These are phyloP conservation scores for Trichoderma gamsii DNA, from an alignment of 495 filamentous ascomycete genomes.

Conservation along the genomic window DNA sequence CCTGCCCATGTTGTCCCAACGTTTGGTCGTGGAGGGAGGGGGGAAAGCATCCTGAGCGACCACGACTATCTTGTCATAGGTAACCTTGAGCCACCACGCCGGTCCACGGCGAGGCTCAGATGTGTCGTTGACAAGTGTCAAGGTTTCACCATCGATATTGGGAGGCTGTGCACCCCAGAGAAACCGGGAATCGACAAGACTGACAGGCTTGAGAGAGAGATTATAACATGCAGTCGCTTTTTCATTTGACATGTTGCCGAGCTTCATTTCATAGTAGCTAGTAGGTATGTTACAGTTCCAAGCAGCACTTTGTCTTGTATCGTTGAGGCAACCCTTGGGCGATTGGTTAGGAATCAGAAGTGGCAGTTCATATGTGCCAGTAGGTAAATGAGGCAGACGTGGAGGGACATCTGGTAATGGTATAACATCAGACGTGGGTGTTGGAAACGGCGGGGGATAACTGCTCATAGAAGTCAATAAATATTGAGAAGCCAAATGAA, in stretches of 20 bases:
- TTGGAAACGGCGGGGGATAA: slow-evolving; percentile 56
- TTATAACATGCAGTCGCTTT: slow-evolving; percentile 24
- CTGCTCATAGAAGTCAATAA: slow-evolving; percentile 31
- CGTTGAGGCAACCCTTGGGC: slow-evolving; percentile 61
- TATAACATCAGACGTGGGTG: slow-evolving; percentile 58
- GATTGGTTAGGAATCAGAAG: slow-evolving; percentile 49
- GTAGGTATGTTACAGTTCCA: slow-evolving; percentile 59
- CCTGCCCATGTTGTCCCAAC: neutral
- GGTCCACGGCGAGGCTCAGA: slow-evolving; percentile 57
- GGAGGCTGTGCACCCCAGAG: slow-evolving; percentile 74
- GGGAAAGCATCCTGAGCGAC: slow-evolving; percentile 50
- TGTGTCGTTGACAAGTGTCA: slow-evolving; percentile 55
- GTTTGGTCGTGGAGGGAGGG: slow-evolving; percentile 15
- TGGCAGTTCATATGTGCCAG: slow-evolving; percentile 59
- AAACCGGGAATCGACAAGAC: slow-evolving; percentile 35
- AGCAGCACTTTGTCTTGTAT: slow-evolving; percentile 51
- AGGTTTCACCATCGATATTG: slow-evolving; percentile 27
- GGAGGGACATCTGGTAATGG: slow-evolving; percentile 53
- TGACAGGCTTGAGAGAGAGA: slow-evolving; percentile 26
- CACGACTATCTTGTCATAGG: slow-evolving; percentile 80
- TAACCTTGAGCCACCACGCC: slow-evolving; percentile 63
- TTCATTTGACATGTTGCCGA: slow-evolving; percentile 22
- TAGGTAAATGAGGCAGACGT: slow-evolving; percentile 53
- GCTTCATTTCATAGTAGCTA: slow-evolving; percentile 29
- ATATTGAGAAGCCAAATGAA: slow-evolving; percentile 12